Base-by-base conservation (phyloP, 345 rosid species). In the Euphorbia peplus region DNA sequence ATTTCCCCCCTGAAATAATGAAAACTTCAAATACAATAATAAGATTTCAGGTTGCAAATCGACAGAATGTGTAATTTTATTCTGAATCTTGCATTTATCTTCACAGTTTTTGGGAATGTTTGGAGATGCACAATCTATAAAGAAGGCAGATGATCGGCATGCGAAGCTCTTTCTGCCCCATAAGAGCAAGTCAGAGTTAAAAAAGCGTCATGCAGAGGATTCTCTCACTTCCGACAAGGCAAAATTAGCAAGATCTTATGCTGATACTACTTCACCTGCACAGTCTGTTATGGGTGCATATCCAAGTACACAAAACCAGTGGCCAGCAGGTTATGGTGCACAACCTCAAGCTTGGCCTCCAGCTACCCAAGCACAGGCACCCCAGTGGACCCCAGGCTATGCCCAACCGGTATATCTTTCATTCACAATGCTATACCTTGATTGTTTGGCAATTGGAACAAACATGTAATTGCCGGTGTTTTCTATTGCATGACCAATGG, bases 331-430 rank as follows among this genome's bases (percentile, higher is more conserved):
- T 66, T 92, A 90, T 70, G 90, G 85, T 63, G 76, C 76, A 50
- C 98, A 87, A 71, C 86, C 99, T 67, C 98, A 92, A 81, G 71
- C 88, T 75, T 95, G 98, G 98, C 98, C 97, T 5, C 84, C 82
- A 14, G 71, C 73, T 60, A 83, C 91, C 5, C 92, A 85, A 54
- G 82, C 88, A 69, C 96, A 85, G 68, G 68, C 72, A 35, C 96
- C 88, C 61, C 93, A 84, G 41, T 90, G 92, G 90, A 78, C 85
- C 70, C 88, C 96, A 15, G 87, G 83, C 64, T 95, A 90, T 84
- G 77, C 84, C 67, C 98, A 95, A 70, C 97, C 84, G 81, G 93
- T 86, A 64, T n/a, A 19, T 60, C 72, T n/a, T 67, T 2, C 5
- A 32, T 73, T 29, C 30, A 50, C 22, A 63, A 50, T 54, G 47